phyloP scores from a whole-genome alignment of 768 basidiomycete species.

The Rhodotorula diobovata region DNA sequence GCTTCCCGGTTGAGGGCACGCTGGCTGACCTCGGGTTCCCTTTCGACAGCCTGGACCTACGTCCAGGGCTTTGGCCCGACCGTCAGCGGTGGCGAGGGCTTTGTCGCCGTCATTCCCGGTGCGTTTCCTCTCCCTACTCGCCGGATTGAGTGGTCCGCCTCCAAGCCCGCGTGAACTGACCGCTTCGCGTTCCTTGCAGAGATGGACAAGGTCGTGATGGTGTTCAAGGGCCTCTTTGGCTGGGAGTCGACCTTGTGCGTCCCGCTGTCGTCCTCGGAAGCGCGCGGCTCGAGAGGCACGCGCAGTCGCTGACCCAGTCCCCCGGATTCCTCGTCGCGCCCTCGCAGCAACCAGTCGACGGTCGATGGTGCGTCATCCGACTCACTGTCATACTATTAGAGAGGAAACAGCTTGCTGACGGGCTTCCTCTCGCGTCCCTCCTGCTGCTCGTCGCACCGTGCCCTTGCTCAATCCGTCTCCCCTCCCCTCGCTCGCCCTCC shows the following conservation, averaged over 20 bases:
- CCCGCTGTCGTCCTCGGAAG: rapidly evolving
- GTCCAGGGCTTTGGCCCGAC: conserved; percentile 39
- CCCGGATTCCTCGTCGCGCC: neutral
- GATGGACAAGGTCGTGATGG: conserved; percentile 43
- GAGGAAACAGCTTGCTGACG: too few relatives aligned
- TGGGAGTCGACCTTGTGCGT: conserved; percentile 36
- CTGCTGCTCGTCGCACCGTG: too few relatives aligned
- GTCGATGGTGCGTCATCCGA: conserved; percentile 10
- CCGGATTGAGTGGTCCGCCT: neutral
- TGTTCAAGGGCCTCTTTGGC: conserved; percentile 39
- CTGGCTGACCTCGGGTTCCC: neutral
- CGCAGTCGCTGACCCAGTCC: neutral
- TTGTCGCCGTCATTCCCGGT: conserved; percentile 39
- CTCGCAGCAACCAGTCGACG: conserved; percentile 25
- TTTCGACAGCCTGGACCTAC: conserved; percentile 26
- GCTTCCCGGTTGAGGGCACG: neutral
- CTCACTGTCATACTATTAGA: too few relatives aligned
- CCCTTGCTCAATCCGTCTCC: too few relatives aligned
- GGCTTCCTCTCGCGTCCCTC: too few relatives aligned
- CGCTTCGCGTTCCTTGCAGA: neutral
- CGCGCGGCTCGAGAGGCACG: too few relatives aligned
- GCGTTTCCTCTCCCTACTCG: neutral
- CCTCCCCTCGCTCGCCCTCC: too few relatives aligned
- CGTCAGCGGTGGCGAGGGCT: conserved; percentile 30
- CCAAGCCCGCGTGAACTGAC: neutral